These are phyloP conservation scores for Tetracladium marchalianum DNA, from an alignment of 495 filamentous ascomycete genomes.

Conservation along the genomic window DNA sequence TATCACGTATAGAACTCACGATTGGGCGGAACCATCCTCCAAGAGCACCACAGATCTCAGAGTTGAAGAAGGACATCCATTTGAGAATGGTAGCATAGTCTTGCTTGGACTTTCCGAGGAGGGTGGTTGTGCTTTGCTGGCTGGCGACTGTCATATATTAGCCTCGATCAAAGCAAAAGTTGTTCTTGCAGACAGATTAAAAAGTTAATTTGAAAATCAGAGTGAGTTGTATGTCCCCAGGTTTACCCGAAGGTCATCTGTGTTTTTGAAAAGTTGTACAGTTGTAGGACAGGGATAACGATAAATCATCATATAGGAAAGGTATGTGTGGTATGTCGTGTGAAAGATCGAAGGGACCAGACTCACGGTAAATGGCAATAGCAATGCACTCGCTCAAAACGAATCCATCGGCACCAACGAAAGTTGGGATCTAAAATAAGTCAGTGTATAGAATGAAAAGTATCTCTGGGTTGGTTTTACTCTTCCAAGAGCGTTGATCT, in stretches of 20 bases:
- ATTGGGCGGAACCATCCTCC: conserved; percentile 86
- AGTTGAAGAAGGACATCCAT: conserved; percentile 92
- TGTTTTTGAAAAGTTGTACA: not conserved
- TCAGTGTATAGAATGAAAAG: too few relatives aligned
- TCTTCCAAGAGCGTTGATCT: conserved; percentile 80
- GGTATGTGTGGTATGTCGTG: conserved; percentile 6
- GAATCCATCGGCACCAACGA: conserved; percentile 89
- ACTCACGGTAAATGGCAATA: conserved; percentile 95
- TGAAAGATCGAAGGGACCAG: too few relatives aligned
- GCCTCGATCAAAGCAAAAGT: conserved; percentile 1
- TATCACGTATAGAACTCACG: not conserved
- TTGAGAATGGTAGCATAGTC: conserved; percentile 95
- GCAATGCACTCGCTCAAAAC: conserved; percentile 81
- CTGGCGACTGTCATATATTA: conserved; percentile 69
- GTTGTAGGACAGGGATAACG: conserved; percentile 98
- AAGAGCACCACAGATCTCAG: conserved; percentile 66
- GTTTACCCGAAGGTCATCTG: too few relatives aligned
- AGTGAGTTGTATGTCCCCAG: not conserved
- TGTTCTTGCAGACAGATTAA: conserved; percentile 6
- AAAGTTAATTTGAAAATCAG: conserved; percentile 10
- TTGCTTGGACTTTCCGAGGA: conserved; percentile 99
- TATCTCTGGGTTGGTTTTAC: conserved; percentile 27
- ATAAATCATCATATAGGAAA: conserved; percentile 66
- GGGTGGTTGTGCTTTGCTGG: conserved; percentile 99
- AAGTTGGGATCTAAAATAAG: conserved; percentile 46